A percentile compares a stretch with the other conserved stretches of the same genome.
phyloP scores from a whole-genome alignment of 2,329 filamentous ascomycete genomes.

The Aspergillus thermomutatus region DNA sequence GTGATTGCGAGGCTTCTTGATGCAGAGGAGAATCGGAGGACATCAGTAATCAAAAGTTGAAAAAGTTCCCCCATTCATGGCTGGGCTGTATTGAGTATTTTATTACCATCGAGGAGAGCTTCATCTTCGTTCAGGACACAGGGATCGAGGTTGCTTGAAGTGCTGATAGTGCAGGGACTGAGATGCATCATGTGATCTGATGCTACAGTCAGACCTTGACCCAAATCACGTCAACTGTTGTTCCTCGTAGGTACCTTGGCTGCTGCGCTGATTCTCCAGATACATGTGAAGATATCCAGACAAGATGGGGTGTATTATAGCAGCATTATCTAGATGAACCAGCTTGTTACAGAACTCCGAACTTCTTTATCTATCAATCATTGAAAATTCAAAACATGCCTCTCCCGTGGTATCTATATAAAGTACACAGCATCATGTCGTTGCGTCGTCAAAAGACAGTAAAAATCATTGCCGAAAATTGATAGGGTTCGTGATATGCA shows the following conservation, averaged over 20 bases:
- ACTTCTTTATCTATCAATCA: background rate
- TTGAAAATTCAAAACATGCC: background rate
- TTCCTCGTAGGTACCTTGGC: background rate
- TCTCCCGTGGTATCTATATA: slow-evolving; percentile 4
- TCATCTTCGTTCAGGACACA: background rate
- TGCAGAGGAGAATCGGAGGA: background rate
- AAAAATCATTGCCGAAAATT: background rate
- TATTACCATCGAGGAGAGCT: background rate
- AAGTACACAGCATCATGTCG: slow-evolving; percentile 5
- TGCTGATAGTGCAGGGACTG: background rate
- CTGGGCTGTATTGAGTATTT: background rate
- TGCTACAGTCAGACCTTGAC: background rate
- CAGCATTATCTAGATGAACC: background rate
- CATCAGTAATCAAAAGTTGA: background rate
- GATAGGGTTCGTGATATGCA: background rate
- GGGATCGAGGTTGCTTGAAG: background rate
- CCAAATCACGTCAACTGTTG: background rate
- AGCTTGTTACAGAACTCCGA: background rate
- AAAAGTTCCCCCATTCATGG: background rate
- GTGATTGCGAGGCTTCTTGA: background rate
- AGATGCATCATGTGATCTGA: background rate
- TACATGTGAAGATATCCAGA: background rate
- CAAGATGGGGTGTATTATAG: background rate
- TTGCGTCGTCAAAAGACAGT: slow-evolving; percentile 1
- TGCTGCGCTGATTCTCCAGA: background rate